Evolutionary conservation across 148 eudicot species (phyloP).

Genomic region (Vaccinium darrowii): DNA sequence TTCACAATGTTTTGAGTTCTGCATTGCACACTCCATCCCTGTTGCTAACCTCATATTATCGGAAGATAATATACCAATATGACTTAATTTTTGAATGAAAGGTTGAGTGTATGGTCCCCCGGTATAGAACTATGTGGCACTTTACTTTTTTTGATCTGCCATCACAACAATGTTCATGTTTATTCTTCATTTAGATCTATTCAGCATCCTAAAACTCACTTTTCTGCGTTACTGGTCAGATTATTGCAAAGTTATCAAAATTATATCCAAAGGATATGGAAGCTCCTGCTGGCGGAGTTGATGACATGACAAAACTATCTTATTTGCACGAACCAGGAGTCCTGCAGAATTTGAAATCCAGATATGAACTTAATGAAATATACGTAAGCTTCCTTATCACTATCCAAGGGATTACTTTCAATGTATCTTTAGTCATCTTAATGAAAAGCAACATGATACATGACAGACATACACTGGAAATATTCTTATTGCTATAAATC

Average conservation of each 20-base stretch:
- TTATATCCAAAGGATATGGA: constrained; percentile 87
- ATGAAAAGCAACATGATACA: constrained; percentile 32
- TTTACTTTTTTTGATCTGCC: background rate
- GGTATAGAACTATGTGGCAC: constrained; percentile 2
- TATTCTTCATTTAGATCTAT: background rate
- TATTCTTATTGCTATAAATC: constrained; percentile 95
- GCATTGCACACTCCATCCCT: background rate
- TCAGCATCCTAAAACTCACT: constrained; percentile 14
- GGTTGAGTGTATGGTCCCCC: background rate
- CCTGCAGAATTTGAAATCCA: constrained; percentile 67
- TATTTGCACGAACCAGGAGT: constrained; percentile 99
- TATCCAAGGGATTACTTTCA: background rate
- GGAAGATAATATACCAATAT: background rate
- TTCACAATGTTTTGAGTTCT: background rate
- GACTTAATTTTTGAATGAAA: background rate
- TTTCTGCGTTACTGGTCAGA: constrained; percentile 40
- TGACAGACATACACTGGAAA: constrained; percentile 97
- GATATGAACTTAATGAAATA: constrained; percentile 97
- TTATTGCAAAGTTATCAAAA: constrained; percentile 71
- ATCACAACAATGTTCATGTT: background rate
- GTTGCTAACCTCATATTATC: background rate
- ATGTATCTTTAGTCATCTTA: background rate
- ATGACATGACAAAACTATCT: constrained; percentile 95
- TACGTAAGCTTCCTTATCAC: constrained; percentile 52
- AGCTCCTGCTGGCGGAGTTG: constrained; percentile 97